Evolutionary conservation across 139 green algal species (phyloP).

Genomic region (Chlamydomonas schloesseri): DNA sequence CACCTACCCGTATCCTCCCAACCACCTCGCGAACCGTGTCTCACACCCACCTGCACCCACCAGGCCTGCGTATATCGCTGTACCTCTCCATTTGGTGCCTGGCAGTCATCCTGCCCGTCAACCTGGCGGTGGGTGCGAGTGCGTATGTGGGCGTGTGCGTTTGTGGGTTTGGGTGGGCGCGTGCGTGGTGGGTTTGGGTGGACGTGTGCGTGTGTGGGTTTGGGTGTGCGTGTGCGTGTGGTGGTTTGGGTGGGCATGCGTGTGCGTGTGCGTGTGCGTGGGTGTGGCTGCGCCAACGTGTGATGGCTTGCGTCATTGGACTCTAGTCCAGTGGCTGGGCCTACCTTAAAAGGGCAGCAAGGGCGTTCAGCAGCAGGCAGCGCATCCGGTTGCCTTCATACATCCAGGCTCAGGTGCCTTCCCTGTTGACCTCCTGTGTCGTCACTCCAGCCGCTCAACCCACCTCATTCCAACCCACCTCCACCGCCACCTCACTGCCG

Average conservation of each 20-base stretch:
- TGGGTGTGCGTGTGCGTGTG: neutral
- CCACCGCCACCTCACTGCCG: too few species aligned
- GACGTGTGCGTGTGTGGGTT: neutral
- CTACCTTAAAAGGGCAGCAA: too few species aligned
- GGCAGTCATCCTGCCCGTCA: constrained; percentile 66
- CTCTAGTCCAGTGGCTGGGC: too few species aligned
- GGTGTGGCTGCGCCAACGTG: too few species aligned
- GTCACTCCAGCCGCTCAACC: too few species aligned
- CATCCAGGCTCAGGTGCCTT: too few species aligned
- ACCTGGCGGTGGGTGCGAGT: constrained; percentile 46
- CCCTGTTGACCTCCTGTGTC: too few species aligned
- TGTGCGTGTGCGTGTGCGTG: neutral
- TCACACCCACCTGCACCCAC: neutral
- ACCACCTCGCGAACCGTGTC: too few species aligned
- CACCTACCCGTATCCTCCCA: too few species aligned
- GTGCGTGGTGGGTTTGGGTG: neutral
- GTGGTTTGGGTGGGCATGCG: neutral
- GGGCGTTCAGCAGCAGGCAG: too few species aligned
- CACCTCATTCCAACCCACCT: neutral
- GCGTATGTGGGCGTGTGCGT: neutral
- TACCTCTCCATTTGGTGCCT: constrained; percentile 48
- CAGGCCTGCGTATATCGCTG: constrained; percentile 47
- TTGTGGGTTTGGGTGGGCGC: neutral
- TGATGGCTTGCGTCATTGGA: neutral
- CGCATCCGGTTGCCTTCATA: too few species aligned